Conservation (phyloP, 345 rosid genomes). For the Eucalyptus guilfoylei region DNA sequence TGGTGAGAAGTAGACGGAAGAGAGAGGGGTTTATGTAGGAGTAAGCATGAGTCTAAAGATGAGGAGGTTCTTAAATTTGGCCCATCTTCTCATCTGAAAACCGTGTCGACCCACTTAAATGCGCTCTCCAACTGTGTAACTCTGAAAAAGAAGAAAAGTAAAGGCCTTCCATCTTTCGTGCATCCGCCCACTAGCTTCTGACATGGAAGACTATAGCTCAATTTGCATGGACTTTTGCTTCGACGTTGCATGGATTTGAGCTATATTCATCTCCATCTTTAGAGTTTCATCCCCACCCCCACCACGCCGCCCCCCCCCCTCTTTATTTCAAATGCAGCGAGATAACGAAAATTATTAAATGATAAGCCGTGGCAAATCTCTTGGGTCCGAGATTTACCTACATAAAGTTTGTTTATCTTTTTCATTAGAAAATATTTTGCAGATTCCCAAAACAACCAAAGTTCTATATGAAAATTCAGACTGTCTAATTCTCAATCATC, state of each 20-base stretch:
- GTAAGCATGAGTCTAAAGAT: neutral
- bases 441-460: neutral
- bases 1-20: neutral
- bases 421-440: neutral
- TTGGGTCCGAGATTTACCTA: neutral
- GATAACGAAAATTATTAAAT: neutral
- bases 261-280: neutral
- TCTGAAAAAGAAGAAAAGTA: neutral
- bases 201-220: neutral
- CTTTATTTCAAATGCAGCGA: neutral
- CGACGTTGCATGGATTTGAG: neutral
- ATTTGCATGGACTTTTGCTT: neutral
- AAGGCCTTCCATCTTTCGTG: neutral
- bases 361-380: neutral
- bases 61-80: conserved; percentile 1
- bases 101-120: conserved; percentile 14
- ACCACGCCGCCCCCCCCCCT: neutral
- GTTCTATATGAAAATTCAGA: neutral
- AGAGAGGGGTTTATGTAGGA: conserved; percentile 1
- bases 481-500: neutral
- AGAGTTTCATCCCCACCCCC: too few relatives aligned
- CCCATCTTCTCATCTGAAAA: conserved; percentile 22
- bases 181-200: neutral
- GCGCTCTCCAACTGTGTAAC: conserved; percentile 11
- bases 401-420: neutral